Conservation (phyloP, 208 protist genomes). For the Herpetomonas samuelpessoai region DNA sequence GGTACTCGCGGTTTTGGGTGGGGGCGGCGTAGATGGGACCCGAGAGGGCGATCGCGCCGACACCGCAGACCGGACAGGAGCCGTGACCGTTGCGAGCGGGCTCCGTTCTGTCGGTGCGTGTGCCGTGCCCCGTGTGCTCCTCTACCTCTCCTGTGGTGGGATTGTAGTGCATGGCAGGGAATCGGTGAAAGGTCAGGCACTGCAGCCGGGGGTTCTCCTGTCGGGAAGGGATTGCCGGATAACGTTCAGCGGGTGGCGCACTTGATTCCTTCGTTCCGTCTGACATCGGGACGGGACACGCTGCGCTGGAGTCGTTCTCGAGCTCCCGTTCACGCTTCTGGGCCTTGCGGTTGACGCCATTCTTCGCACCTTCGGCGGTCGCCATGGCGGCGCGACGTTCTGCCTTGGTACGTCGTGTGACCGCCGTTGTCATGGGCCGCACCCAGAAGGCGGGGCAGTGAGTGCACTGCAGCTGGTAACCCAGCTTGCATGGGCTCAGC, state of each 20-base stretch:
- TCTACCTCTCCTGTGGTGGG: neutral
- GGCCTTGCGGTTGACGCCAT: neutral
- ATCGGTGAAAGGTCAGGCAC: conserved; percentile 25
- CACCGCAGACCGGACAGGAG: conserved; percentile 82
- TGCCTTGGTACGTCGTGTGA: conserved; percentile 2
- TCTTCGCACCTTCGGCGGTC: too few species aligned
- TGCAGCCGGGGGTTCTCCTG: conserved; percentile 47
- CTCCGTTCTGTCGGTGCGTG: neutral
- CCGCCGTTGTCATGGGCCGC: conserved; percentile 79
- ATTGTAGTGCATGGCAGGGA: neutral
- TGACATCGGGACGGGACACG: too few species aligned
- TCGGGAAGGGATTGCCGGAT: conserved; percentile 36
- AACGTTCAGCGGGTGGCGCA: conserved; percentile 21
- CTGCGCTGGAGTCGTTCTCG: neutral
- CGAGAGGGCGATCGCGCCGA: conserved; percentile 56
- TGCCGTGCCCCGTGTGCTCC: neutral
- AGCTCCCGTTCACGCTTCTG: neutral
- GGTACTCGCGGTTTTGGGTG: conserved; percentile 86
- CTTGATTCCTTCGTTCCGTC: neutral
- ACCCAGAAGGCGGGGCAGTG: conserved; percentile 94
- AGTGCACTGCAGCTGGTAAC: conserved; percentile 94
- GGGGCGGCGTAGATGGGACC: conserved; percentile 94
- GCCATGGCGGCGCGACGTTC: conserved; percentile 8
- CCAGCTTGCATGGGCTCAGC: conserved; percentile 82
- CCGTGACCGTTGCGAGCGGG: neutral